Evolutionary conservation across 192 early-diverging fungal genomes (phyloP), one percentile per base, ranked within the genome.

Genomic region (Coemansia sp.): DNA sequence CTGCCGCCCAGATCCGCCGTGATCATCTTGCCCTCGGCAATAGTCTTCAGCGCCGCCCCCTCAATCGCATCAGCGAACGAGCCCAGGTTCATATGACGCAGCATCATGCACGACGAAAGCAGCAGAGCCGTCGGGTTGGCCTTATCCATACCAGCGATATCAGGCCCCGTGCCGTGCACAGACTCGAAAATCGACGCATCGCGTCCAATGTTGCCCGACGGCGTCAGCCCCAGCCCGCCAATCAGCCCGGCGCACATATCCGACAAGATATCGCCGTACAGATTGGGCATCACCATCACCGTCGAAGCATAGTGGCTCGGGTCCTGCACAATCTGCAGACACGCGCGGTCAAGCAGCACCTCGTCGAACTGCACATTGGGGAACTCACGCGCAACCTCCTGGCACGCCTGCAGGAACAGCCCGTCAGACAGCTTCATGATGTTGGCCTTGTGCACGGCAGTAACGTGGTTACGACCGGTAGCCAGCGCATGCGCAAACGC

Each of bases 201-300:
- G 55, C 84, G 87, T 49, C 96, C 96, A 86, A 98, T 98, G 86
- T 98, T 98, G 48, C 96, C 96, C 38, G 91, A 93, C 40, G 96
- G 96, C 10, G 96, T 98, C 67, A 98, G 82, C 34, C 96, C 96
- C 53, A 98, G 87, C 48, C 96, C 96, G 61, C 96, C 96, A 66
- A 98, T 98, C 46, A 98, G 84, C 59, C 96, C 96, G 57, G 96
- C 96, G 60, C 94, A 88, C 84, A 98, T 89, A 71, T 98, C 96
- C 19, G 90, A 92, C 53, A 98, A 83, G 83, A 98, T 98, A 78
- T 98, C 96, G 65, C 96, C 96, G 64, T 99, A 99, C 68, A 99
- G 84, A 87, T 99, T 99, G 51, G 96, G 96, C 95, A 99, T 97
- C 67, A 96, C 96, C 94, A 99, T 95, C 71, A 99, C 96, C 19